phyloP scores from a whole-genome alignment of 371 early-diverging fungal genomes.

The Saksenaea vasiformis region DNA sequence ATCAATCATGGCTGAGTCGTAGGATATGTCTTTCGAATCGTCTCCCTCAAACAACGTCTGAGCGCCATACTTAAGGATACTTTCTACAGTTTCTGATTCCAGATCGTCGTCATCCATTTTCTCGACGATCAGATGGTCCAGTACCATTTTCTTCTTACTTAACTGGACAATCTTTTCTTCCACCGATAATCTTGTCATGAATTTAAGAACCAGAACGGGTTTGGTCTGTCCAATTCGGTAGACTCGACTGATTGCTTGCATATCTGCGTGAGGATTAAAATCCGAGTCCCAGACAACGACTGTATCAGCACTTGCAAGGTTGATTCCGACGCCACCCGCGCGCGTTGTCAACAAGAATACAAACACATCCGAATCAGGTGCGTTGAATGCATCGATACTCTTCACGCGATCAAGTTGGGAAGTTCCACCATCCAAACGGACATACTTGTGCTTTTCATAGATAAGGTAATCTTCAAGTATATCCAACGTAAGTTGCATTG shows the following conservation, averaged over 20 bases:
- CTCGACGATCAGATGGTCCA: conserved; percentile 87
- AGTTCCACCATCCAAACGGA: conserved; percentile 84
- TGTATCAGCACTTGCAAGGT: conserved; percentile 92
- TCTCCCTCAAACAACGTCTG: conserved; percentile 75
- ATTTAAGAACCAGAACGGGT: conserved; percentile 81
- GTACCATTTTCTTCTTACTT: conserved; percentile 82
- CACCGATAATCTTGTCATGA: conserved; percentile 80
- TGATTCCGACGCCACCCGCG: conserved; percentile 95
- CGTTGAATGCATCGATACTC: conserved; percentile 83
- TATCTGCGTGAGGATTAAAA: conserved; percentile 92
- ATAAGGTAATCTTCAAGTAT: conserved; percentile 74
- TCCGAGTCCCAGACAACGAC: conserved; percentile 95
- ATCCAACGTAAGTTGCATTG: conserved; percentile 67
- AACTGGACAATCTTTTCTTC: conserved; percentile 79
- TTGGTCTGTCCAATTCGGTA: conserved; percentile 96
- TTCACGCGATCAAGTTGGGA: conserved; percentile 68
- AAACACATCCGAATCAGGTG: conserved; percentile 69
- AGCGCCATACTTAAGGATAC: conserved; percentile 82
- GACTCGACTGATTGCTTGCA: conserved; percentile 91
- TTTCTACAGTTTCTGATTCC: conserved; percentile 66
- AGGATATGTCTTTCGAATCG: conserved; percentile 52
- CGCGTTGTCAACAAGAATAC: conserved; percentile 86
- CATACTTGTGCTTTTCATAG: conserved; percentile 54
- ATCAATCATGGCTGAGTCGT: conserved; percentile 61
- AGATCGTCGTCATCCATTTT: conserved; percentile 67